These are phyloP conservation scores for Tolypocladium inflatum DNA, from an alignment of 2,329 filamentous ascomycete species.

Conservation along the genomic window DNA sequence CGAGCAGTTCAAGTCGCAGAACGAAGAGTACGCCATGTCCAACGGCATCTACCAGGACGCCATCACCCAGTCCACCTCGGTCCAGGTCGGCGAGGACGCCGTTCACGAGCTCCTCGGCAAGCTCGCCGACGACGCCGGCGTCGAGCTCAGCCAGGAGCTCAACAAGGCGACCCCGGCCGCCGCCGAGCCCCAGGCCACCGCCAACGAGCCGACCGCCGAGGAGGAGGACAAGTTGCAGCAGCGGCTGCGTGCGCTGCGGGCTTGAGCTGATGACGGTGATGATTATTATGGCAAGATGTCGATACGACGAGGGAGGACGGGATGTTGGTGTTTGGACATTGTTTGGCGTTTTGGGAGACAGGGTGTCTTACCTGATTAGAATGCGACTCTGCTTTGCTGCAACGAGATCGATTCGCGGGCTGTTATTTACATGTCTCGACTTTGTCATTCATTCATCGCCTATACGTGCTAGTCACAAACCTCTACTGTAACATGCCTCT, in stretches of 20 bases:
- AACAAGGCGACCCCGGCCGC: slow-evolving; percentile 44
- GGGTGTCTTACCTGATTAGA: not conserved
- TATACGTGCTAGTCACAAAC: not conserved
- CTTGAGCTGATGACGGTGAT: slow-evolving; percentile 19
- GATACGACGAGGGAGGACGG: slow-evolving; percentile 2
- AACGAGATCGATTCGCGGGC: not conserved
- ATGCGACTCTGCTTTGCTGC: not conserved
- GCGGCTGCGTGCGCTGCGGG: slow-evolving; percentile 45
- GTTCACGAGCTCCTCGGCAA: slow-evolving; percentile 79
- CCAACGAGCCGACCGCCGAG: slow-evolving; percentile 61
- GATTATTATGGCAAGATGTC: not conserved
- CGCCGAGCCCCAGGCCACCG: slow-evolving; percentile 47
- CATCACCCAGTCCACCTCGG: slow-evolving; percentile 65
- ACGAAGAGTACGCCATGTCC: slow-evolving; percentile 55
- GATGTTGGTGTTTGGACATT: not conserved
- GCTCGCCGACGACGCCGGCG: slow-evolving; percentile 78
- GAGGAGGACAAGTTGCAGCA: slow-evolving; percentile 68
- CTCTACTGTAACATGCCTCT: not conserved
- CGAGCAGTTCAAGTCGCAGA: slow-evolving; percentile 52
- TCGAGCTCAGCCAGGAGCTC: slow-evolving; percentile 72
- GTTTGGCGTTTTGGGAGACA: slow-evolving; percentile 5
- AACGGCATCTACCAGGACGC: slow-evolving; percentile 79
- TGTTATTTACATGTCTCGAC: not conserved
- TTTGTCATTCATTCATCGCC: not conserved
- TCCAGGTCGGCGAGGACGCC: slow-evolving; percentile 69